These are phyloP conservation scores for Brassica nigra DNA, from an alignment of 345 rosid species.

Conservation along the genomic window DNA sequence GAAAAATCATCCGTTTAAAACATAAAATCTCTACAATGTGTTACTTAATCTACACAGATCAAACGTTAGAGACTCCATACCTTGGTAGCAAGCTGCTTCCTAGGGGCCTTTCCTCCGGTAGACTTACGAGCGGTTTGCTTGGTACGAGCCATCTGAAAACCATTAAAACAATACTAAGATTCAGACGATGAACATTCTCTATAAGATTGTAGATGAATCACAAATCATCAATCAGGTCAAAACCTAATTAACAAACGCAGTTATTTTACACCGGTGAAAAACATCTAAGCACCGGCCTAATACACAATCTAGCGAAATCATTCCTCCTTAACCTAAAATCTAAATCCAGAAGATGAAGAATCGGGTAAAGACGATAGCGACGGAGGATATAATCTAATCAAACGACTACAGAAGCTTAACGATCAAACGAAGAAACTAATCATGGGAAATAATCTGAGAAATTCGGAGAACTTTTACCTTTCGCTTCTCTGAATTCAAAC, in stretches of 20 bases:
- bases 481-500: conserved; percentile 18
- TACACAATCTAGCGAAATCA: background rate
- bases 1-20: background rate
- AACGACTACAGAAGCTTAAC: background rate
- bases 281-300: background rate
- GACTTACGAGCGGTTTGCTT: conserved; percentile 97
- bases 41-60: background rate
- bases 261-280: background rate
- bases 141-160: conserved; percentile 51
- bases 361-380: background rate
- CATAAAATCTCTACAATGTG: background rate
- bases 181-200: background rate
- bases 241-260: background rate
- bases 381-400: background rate
- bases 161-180: background rate
- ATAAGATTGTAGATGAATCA: too few relatives aligned
- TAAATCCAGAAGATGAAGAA: background rate
- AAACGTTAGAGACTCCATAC: background rate
- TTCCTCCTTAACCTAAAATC: conserved; percentile 1
- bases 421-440: background rate
- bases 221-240: background rate
- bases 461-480: conserved; percentile 8
- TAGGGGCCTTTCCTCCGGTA: conserved; percentile 95
- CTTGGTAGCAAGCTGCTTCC: conserved; percentile 97
- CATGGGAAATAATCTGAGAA: background rate